Evolutionary conservation across 371 early-diverging fungal genomes (phyloP).

Genomic region (Actinomortierella ambigua): DNA sequence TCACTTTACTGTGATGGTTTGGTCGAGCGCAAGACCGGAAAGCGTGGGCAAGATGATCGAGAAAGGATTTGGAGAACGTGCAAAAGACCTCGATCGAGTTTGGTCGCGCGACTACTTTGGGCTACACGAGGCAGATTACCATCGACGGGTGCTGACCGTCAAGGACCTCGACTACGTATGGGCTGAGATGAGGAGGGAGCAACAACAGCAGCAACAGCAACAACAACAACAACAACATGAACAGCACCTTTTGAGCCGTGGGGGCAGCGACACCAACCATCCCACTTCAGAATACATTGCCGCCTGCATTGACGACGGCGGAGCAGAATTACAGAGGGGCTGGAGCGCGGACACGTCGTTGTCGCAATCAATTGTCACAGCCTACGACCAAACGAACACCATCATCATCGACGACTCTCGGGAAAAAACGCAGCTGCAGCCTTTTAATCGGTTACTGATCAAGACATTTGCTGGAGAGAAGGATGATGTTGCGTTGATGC

Average conservation of each 20-base stretch:
- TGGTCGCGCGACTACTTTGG: constrained; percentile 70
- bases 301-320: too few relatives aligned
- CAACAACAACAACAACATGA: too few relatives aligned
- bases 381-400: constrained; percentile 68
- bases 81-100: constrained; percentile 47
- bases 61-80: constrained; percentile 40
- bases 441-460: constrained; percentile 62
- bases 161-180: constrained; percentile 69
- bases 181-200: constrained; percentile 43
- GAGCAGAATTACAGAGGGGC: not conserved
- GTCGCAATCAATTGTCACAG: constrained; percentile 5
- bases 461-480: constrained; percentile 30
- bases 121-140: constrained; percentile 49
- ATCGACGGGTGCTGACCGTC: constrained; percentile 58
- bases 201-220: constrained; percentile 13
- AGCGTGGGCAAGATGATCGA: constrained; percentile 50
- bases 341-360: constrained; percentile 13
- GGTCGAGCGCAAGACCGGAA: constrained; percentile 72
- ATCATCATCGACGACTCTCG: constrained; percentile 73
- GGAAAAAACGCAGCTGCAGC: constrained; percentile 65
- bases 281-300: too few relatives aligned
- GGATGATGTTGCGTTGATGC: constrained; percentile 54
- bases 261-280: too few relatives aligned
- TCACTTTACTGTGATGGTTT: constrained; percentile 75
- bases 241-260: too few relatives aligned